These are phyloP conservation scores for Alternaria sp. DNA, from an alignment of 2,329 filamentous ascomycete species.

Conservation along the genomic window DNA sequence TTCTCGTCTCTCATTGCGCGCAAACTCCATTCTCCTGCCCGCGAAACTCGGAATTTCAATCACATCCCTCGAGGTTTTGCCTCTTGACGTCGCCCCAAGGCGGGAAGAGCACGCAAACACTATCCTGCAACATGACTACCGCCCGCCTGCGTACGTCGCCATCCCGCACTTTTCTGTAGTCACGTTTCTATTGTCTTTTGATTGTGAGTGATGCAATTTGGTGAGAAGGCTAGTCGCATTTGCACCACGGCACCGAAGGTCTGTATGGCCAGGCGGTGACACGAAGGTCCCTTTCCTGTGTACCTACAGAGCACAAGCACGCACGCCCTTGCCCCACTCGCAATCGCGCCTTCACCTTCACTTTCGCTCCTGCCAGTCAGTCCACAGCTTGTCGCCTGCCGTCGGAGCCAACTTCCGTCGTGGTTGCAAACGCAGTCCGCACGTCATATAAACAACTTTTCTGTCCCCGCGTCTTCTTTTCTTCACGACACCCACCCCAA, in stretches of 20 bases:
- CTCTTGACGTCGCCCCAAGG: not conserved
- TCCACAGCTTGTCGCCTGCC: constrained; percentile 7
- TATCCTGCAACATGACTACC: not conserved
- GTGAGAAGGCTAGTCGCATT: constrained; percentile 25
- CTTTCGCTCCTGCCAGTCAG: constrained; percentile 8
- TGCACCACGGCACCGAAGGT: constrained; percentile 22
- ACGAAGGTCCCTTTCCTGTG: constrained; percentile 19
- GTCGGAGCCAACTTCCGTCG: constrained; percentile 9
- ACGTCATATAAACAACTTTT: constrained; percentile 25
- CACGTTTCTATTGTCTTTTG: not conserved
- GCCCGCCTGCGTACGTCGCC: constrained; percentile 1
- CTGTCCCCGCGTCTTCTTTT: constrained; percentile 16
- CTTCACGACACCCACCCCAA: constrained; percentile 23
- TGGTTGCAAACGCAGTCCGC: constrained; percentile 17
- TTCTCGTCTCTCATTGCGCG: too few species aligned
- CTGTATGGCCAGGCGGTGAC: constrained; percentile 26
- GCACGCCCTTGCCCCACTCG: constrained; percentile 11
- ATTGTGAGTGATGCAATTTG: not conserved
- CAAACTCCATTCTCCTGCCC: too few species aligned
- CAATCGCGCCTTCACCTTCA: constrained; percentile 26
- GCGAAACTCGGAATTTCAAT: too few species aligned
- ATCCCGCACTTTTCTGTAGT: not conserved
- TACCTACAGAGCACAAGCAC: constrained; percentile 18
- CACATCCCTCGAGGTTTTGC: too few species aligned
- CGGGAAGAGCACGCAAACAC: not conserved